Conservation (phyloP, 169 alveolate species). For the Cryptosporidium ryanae region DNA sequence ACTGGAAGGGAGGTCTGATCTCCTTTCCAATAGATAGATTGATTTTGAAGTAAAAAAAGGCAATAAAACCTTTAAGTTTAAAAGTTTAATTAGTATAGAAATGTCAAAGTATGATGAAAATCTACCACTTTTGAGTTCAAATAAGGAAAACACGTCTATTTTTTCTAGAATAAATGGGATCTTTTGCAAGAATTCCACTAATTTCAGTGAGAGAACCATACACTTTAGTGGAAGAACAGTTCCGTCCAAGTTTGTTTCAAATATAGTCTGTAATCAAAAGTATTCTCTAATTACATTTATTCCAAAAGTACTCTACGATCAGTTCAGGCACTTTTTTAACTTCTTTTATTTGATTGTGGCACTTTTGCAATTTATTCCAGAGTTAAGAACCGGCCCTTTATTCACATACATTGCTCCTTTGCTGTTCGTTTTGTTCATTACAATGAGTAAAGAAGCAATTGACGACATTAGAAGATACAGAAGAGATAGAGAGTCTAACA, state of each 20-base stretch:
- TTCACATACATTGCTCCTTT: conserved; percentile 96
- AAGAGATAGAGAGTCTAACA: conserved; percentile 85
- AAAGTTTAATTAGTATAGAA: not conserved
- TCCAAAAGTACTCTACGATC: conserved; percentile 92
- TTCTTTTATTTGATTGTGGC: conserved; percentile 93
- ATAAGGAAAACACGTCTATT: not conserved
- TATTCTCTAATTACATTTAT: conserved; percentile 90
- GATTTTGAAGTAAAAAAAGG: no score
- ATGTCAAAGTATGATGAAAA: conserved; percentile 52
- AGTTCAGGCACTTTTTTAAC: conserved; percentile 93
- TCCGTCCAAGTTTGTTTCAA: conserved; percentile 76
- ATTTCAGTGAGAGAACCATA: conserved; percentile 36
- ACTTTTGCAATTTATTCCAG: conserved; percentile 91
- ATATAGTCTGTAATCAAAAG: conserved; percentile 89
- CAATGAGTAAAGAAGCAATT: conserved; percentile 94
- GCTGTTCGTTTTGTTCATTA: conserved; percentile 89
- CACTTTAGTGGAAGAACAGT: conserved; percentile 36
- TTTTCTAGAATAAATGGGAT: not conserved
- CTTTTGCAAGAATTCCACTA: not conserved
- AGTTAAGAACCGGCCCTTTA: conserved; percentile 93
- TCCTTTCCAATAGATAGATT: not conserved
- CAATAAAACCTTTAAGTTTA: no score
- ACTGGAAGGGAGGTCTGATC: not conserved
- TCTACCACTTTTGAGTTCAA: conserved; percentile 31
- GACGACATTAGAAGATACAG: conserved; percentile 92